A percentile compares a stretch with the other conserved stretches of the same genome.
Evolutionary conservation across 2,329 filamentous ascomycete species (phyloP).

Genomic region (Zymoseptoria passerinii): DNA sequence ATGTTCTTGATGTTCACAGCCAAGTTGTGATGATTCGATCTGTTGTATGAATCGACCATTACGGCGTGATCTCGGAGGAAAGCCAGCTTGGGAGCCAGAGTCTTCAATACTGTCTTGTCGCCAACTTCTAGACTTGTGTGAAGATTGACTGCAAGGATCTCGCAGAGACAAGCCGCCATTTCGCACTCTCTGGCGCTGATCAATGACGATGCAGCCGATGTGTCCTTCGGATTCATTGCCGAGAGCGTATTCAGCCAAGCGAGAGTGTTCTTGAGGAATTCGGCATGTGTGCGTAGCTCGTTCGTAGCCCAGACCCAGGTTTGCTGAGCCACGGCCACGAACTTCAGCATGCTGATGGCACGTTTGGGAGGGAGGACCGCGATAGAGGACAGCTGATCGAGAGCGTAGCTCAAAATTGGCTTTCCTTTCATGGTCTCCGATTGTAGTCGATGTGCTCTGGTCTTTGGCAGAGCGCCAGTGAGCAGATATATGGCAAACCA

Average conservation of each 20-base stretch:
- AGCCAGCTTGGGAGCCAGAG: conserved; percentile 63
- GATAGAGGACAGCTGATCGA: conserved; percentile 59
- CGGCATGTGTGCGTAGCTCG: conserved; percentile 62
- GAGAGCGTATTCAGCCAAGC: conserved; percentile 57
- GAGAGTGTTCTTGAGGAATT: conserved; percentile 64
- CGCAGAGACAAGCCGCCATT: conserved; percentile 72
- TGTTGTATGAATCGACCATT: conserved; percentile 73
- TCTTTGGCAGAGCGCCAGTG: conserved; percentile 77
- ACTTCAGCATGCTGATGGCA: conserved; percentile 70
- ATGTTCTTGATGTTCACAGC: conserved; percentile 73
- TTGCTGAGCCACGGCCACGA: conserved; percentile 81
- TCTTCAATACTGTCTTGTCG: conserved; percentile 58
- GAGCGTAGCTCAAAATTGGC: conserved; percentile 65
- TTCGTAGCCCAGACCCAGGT: conserved; percentile 94
- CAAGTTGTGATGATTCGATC: conserved; percentile 77
- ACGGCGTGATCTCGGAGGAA: conserved; percentile 76
- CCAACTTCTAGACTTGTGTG: conserved; percentile 75
- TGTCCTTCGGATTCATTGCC: conserved; percentile 34
- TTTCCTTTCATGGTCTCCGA: conserved; percentile 44
- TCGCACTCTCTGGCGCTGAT: conserved; percentile 35
- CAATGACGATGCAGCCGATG: conserved; percentile 20
- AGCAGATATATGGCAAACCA: conserved; percentile 93
- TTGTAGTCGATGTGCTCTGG: conserved; percentile 47
- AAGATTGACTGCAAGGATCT: conserved; percentile 83
- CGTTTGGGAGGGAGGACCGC: conserved; percentile 55